Base-by-base conservation (phyloP, 176 grass and related monocot genomes). In the Urochloa ruziziensis region DNA sequence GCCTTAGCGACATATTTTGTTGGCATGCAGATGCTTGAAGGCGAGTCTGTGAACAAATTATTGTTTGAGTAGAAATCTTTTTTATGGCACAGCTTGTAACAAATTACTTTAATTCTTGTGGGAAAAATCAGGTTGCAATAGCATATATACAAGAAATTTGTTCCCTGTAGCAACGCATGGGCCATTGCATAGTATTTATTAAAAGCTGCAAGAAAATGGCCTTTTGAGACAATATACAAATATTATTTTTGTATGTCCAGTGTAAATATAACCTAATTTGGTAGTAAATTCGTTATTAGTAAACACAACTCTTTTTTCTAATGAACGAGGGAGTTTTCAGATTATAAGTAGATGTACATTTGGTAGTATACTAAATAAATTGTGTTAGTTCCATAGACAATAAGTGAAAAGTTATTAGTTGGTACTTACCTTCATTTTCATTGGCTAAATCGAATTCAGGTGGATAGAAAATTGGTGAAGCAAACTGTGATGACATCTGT, bases 401-500 rank as follows among this genome's bases (percentile, higher is more conserved):
- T 73, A 18, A 68, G 40, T 39, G 4, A 21, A 52, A 52, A 30
- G 14, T 25, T 36, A 67, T 10, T 18, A 24, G 2, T 81, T 81
- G 62, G 17, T 73, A n/a, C 79, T 30, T n/a, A 33, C 24, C 47
- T 66, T 75, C 59, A 29, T 11, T 54, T 79, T 84, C 52, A 62
- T 30, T 29, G 14, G 27, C 10, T 48, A 18, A 18, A 34, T 83
- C 8, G 52, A 69, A 73, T 78, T 27, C 67, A 98, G 96, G 96
- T 98, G 67, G 96, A 98, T 57, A 95, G 96, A 51, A 98, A 98
- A 83, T 81, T 98, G 85, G 96, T 98, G 71, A 98, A 98, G 72
- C 96, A 98, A 80, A 98, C 93, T 49, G 96, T 98, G 46, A 98
- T 98, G 96, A 98, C 96, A 90, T 98, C 96, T 70, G 96, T 98